Evolutionary conservation across 2,329 filamentous ascomycete species (phyloP), one percentile per base, ranked within the genome.

Genomic region (Xylaria sp.): DNA sequence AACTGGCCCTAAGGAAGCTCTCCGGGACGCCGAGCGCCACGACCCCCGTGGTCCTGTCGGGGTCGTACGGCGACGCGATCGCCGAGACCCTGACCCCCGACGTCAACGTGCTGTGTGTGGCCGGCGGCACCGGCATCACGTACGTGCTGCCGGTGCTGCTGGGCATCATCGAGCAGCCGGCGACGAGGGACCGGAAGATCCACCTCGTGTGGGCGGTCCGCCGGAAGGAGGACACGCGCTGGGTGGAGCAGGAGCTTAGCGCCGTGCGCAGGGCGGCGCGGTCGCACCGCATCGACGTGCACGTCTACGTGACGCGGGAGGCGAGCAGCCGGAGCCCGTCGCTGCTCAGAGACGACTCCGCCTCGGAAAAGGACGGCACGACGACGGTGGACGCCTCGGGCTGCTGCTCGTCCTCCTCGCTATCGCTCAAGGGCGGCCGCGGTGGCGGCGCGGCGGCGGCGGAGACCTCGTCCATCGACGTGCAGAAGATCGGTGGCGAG

Each of bases 171-270:
- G 56, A 68, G 50, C 67, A 68, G 11, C 58, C 57, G 18, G 59
- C 39, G 17, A 56, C 52, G 13, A 68, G 69, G 21, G 70, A 77
- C 49, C 72, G 78, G 47, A 77, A 74, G 54, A 66, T 88, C 1
- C 80, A 86, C 62, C 78, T 90, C n/a, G 73, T 88, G 51, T 90
- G 87, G 87, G 80, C 82, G 1, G 75, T 89, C 37, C 77, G 85
- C 13, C 78, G 80, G 39, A 72, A 72, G 6, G 66, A 69, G 6
- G 82, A 89, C 56, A 68, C 83, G 16, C 72, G 76, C 18, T 90
- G 87, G 85, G 72, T 89, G 8, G 69, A 72, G 21, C 64, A 72
- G 5, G 87, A 90, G 66, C 70, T 89, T 9, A 72, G 77, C 2
- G 59, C 75, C 6, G 70, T 88, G 8, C 71, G 71, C 4, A 71